Evolutionary conservation across 768 basidiomycete species (phyloP).

Genomic region (Boletus insuetus): DNA sequence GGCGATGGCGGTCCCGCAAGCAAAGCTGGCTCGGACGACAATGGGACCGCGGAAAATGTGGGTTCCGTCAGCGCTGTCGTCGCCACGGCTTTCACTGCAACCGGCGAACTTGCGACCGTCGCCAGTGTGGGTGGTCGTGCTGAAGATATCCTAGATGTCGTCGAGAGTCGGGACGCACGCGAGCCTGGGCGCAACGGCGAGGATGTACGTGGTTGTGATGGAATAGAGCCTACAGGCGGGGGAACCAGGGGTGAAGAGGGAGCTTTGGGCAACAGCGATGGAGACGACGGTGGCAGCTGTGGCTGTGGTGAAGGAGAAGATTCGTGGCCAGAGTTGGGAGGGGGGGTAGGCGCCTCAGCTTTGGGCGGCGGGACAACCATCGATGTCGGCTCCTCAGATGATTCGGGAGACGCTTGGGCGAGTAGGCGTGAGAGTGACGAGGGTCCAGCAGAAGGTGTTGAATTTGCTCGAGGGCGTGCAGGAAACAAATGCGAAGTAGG

Average conservation of each 20-base stretch:
- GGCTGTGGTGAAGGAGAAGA: conserved; percentile 31
- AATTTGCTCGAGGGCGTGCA: conserved; percentile 58
- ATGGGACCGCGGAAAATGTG: conserved; percentile 44
- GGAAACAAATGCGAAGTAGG: conserved; percentile 71
- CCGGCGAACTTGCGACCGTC: conserved; percentile 39
- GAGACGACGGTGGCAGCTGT: conserved; percentile 32
- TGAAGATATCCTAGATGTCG: conserved; percentile 65
- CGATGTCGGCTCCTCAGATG: conserved; percentile 32
- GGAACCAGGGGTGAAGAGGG: conserved; percentile 3
- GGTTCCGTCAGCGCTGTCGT: conserved; percentile 68
- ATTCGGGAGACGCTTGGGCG: conserved; percentile 59
- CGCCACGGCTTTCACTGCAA: conserved; percentile 55
- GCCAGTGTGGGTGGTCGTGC: conserved; percentile 62
- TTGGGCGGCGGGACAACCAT: conserved; percentile 29
- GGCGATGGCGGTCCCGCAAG: conserved; percentile 53
- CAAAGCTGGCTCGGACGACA: conserved; percentile 25
- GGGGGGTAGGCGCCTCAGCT: conserved; percentile 33
- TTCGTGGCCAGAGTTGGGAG: not conserved
- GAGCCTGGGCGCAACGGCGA: conserved; percentile 73
- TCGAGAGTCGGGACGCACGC: conserved; percentile 66
- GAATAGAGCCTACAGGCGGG: conserved; percentile 36
- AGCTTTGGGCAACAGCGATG: conserved; percentile 1
- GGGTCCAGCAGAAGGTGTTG: conserved; percentile 67
- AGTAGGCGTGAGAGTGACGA: conserved; percentile 78
- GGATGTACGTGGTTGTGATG: conserved; percentile 32